Conservation (phyloP, 148 eudicot species). For the Amaranthus palmeri region DNA sequence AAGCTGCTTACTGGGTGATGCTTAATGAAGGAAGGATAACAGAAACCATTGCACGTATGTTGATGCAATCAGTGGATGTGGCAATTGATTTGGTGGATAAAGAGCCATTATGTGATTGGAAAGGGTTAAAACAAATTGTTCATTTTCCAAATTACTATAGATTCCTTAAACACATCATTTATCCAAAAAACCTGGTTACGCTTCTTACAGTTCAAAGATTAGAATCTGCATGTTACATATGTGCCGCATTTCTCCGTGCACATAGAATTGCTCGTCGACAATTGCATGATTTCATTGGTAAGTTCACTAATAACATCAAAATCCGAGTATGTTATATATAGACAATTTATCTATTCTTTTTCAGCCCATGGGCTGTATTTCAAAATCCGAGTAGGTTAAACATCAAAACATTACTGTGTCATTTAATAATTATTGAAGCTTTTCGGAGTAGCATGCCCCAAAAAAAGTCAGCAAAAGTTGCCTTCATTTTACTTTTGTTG, state of each 20-base stretch:
- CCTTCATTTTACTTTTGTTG: too few species aligned
- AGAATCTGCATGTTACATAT: constrained; percentile 83
- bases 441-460: too few species aligned
- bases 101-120: constrained; percentile 88
- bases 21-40: constrained; percentile 96
- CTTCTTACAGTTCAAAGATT: constrained; percentile 78
- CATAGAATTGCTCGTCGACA: constrained; percentile 76
- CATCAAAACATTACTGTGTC: too few species aligned
- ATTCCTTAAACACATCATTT: constrained; percentile 59
- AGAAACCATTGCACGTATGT: constrained; percentile 65
- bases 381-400: too few species aligned
- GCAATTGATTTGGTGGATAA: constrained; percentile 67
- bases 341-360: too few species aligned
- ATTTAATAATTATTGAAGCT: too few species aligned
- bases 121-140: constrained; percentile 63
- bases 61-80: constrained; percentile 95
- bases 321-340: too few species aligned
- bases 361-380: too few species aligned
- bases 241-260: constrained; percentile 86
- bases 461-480: too few species aligned
- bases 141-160: constrained; percentile 69
- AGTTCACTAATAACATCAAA: constrained; percentile 12
- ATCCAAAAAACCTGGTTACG: constrained; percentile 68
- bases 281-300: constrained; percentile 85
- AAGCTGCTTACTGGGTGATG: constrained; percentile 97